Conservation (phyloP, 768 basidiomycete species). For the Phylloporus rhodoxanthus region DNA sequence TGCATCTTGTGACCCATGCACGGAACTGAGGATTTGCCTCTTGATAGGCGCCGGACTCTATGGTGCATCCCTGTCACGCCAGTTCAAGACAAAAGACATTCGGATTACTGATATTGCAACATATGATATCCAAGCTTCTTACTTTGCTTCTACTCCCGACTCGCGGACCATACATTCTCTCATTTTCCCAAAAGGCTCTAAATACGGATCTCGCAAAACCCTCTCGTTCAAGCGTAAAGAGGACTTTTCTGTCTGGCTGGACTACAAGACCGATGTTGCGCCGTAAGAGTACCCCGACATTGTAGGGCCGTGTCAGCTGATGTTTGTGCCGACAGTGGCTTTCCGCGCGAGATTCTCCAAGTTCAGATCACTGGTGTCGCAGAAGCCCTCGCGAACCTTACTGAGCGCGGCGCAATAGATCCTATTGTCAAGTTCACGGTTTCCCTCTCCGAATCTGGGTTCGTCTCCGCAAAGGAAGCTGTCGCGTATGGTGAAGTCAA, state of each 20-base stretch:
- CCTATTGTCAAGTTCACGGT: conserved; percentile 85
- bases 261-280: conserved; percentile 62
- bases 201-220: conserved; percentile 77
- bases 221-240: conserved; percentile 80
- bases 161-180: conserved; percentile 65
- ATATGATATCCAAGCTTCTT: conserved; percentile 76
- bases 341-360: conserved; percentile 69
- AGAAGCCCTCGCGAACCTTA: conserved; percentile 77
- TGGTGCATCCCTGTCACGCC: conserved; percentile 80
- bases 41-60: conserved; percentile 72
- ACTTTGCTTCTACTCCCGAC: conserved; percentile 54
- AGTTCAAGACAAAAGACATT: conserved; percentile 94
- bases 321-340: conserved; percentile 41
- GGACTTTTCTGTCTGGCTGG: conserved; percentile 73
- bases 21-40: conserved; percentile 2
- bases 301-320: conserved; percentile 1
- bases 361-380: conserved; percentile 66
- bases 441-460: conserved; percentile 79
- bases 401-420: conserved; percentile 72
- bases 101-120: conserved; percentile 68
- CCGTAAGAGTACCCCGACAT: conserved; percentile 40
- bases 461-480: conserved; percentile 75
- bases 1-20: background rate
- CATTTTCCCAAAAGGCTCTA: conserved; percentile 75
- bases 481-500: conserved; percentile 76